A percentile compares a stretch with the other conserved stretches of the same genome.
Conservation (phyloP, 805 yeast species). For the Saccharomyces eubayanus region DNA sequence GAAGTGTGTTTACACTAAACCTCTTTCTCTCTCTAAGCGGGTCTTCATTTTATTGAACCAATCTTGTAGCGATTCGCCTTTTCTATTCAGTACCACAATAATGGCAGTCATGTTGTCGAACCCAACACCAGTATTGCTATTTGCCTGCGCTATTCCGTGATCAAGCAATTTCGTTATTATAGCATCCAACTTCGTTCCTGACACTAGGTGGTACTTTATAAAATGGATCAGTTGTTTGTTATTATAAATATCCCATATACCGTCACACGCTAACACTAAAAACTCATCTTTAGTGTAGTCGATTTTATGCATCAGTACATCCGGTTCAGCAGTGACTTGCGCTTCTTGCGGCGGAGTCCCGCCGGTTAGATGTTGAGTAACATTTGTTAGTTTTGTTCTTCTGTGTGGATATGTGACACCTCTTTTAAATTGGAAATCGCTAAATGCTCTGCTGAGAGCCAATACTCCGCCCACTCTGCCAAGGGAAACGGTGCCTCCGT, state of each 20-base stretch:
- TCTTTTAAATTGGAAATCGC: slow-evolving; percentile 53
- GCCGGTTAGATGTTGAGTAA: slow-evolving; percentile 10
- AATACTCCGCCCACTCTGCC: slow-evolving; percentile 94
- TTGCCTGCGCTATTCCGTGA: slow-evolving; percentile 61
- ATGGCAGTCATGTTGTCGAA: slow-evolving; percentile 75
- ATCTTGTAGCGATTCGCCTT: slow-evolving; percentile 36
- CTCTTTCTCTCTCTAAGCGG: slow-evolving; percentile 32
- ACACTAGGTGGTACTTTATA: slow-evolving; percentile 48
- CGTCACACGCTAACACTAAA: slow-evolving; percentile 70
- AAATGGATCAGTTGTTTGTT: slow-evolving; percentile 45
- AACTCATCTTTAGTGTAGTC: slow-evolving; percentile 48
- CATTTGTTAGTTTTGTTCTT: slow-evolving; percentile 7
- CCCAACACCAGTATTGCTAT: slow-evolving; percentile 68
- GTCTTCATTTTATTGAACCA: slow-evolving; percentile 53
- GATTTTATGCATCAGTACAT: slow-evolving; percentile 49
- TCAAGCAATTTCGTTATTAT: slow-evolving; percentile 54
- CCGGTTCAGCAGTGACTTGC: slow-evolving; percentile 76
- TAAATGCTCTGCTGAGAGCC: slow-evolving; percentile 88
- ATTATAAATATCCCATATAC: slow-evolving; percentile 69
- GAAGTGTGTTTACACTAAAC: slow-evolving; percentile 7
- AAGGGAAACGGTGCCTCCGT: slow-evolving; percentile 88
- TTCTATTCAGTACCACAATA: slow-evolving; percentile 53
- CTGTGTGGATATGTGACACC: slow-evolving; percentile 16
- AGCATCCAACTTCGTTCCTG: slow-evolving; percentile 51
- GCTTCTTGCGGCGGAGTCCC: slow-evolving; percentile 53